Percentiles rank a stretch among this genome's conserved stretches.
phyloP scores from a whole-genome alignment of 208 protist species.

The Strigomonas culicis region DNA sequence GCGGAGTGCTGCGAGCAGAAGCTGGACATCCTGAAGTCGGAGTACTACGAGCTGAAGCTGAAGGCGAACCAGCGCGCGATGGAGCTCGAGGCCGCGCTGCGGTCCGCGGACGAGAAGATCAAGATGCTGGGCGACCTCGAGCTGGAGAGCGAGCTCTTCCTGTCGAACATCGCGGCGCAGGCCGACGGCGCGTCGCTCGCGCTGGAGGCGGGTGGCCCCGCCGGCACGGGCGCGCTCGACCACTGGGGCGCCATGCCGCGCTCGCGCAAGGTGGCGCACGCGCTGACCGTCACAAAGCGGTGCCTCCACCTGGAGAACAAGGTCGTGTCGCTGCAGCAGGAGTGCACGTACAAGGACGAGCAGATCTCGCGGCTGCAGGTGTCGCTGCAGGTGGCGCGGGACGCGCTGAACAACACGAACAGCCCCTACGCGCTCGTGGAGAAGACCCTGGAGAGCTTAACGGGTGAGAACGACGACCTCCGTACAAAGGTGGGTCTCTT shows the following conservation, averaged over 20 bases:
- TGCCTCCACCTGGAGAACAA: slow-evolving; percentile 88
- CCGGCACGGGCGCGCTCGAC: slow-evolving; percentile 26
- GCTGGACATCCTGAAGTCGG: slow-evolving; percentile 84
- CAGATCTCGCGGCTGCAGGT: slow-evolving; percentile 71
- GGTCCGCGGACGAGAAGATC: slow-evolving; percentile 75
- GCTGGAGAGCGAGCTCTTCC: slow-evolving; percentile 83
- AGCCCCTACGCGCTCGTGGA: slow-evolving; percentile 82
- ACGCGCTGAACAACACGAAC: slow-evolving; percentile 83
- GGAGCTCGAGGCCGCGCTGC: slow-evolving; percentile 70
- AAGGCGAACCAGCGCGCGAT: slow-evolving; percentile 69
- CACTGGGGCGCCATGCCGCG: slow-evolving; percentile 64
- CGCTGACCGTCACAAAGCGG: slow-evolving; percentile 77
- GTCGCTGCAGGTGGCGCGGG: slow-evolving; percentile 63
- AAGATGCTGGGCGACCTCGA: slow-evolving; percentile 79
- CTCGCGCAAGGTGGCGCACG: slow-evolving; percentile 76
- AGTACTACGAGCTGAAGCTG: slow-evolving; percentile 88
- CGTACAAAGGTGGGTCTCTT: slow-evolving; percentile 34
- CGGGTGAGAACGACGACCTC: slow-evolving; percentile 48
- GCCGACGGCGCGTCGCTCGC: not conserved
- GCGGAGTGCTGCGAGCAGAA: slow-evolving; percentile 88
- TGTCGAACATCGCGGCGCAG: slow-evolving; percentile 67
- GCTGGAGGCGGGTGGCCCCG: not conserved
- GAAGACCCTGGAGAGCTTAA: slow-evolving; percentile 57
- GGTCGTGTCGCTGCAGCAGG: slow-evolving; percentile 45
- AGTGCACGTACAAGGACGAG: slow-evolving; percentile 61